Base-by-base conservation (phyloP, 2,329 filamentous ascomycete species). In the Fusarium caatingaense region DNA sequence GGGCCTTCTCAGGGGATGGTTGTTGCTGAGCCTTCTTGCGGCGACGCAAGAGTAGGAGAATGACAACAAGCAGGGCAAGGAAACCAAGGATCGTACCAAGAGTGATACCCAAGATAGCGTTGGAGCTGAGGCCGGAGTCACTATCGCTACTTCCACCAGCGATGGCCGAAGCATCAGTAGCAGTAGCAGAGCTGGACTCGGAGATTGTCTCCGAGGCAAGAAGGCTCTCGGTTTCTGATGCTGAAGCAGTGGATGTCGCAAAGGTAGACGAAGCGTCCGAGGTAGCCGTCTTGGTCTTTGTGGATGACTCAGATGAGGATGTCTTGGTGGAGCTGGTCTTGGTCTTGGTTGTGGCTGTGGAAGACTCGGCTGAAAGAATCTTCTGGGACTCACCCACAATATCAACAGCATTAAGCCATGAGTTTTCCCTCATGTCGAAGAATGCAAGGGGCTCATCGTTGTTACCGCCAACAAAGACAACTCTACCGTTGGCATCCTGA, bases 21-120 rank as follows among this genome's bases (percentile, higher is more conserved):
- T 72, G 66, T 40, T 72, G 66, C 11, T 49, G 83, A 18, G 79
- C 81, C 63, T 87, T 85, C 41, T 87, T 89, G 72, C 87, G 76
- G 21, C 78, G 77, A 45, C 79, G 74, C 13, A 82, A 56, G 11
- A 92, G 83, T 53, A 96, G 83, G 21, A 98, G 85, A n/a, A 93
- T 77, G 2, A 92, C 78, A 27, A 92, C 84, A n/a, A 97, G 82
- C 9, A 97, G 77, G 1, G 89, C 81, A 21, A 91, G 89, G 55
- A 93, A 83, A 20, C 92, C 93, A 55, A 92, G 87, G 23, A 97
- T 89, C n/a, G 91, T 89, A 15, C 94, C 94, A 2, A 98, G 85
- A 0, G 92, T 92, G 53, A 93, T 92, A 34, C 93, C 94, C 3
- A 98, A 85, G 28, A 97, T 91, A 10, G 89, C 71, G 79, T 86